Base-by-base conservation (phyloP, 345 rosid species). In the Limnanthes douglasii region DNA sequence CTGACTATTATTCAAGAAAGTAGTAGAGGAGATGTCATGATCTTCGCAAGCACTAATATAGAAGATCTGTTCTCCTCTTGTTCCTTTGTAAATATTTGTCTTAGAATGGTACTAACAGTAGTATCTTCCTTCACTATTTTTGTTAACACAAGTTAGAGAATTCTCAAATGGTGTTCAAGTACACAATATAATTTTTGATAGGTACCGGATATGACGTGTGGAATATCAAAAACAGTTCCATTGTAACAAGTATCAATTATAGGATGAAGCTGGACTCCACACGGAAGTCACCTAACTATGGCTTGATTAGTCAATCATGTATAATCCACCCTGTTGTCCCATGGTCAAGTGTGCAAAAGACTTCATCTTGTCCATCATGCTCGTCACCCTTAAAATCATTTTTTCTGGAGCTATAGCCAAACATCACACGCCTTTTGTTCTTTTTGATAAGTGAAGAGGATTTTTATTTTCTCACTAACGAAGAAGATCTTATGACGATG, bases 31-130 rank as follows among this genome's bases (percentile, higher is more conserved):
- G 35, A 35, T 37, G 53, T 70, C 55, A 53, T 72, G 27, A 50
- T 77, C 94, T 37, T 66, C 74, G 41, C 85, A 82, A 41, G 82
- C 88, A 53, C 90, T 80, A 49, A 86, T 44, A 47, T 66, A 77
- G 12, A 66, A 3, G 31, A 83, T 93, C 19, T 55, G 4, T 8
- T 93, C 94, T 9, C 96, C 96, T 18, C 63, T 56, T 18, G 86
- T 74, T 30, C 93, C 93, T 57, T 68, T 83, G 30, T 63, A 65
- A 31, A 44, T 45, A 3, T 37, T 31, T 9, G 39, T 18, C 13
- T 61, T 24, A 10, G 34, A 41, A 2, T 75, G 79, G 46, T 66
- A 75, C 54, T 75, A 81, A 94, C 85, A 81, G 2, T 15, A 20
- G 18, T 58, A 78, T 34, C 3, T 56, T 20, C 92, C 94, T 39